phyloP scores from a whole-genome alignment of 1,284 basidiomycete genomes.

The Ustilago vetiveriae region DNA sequence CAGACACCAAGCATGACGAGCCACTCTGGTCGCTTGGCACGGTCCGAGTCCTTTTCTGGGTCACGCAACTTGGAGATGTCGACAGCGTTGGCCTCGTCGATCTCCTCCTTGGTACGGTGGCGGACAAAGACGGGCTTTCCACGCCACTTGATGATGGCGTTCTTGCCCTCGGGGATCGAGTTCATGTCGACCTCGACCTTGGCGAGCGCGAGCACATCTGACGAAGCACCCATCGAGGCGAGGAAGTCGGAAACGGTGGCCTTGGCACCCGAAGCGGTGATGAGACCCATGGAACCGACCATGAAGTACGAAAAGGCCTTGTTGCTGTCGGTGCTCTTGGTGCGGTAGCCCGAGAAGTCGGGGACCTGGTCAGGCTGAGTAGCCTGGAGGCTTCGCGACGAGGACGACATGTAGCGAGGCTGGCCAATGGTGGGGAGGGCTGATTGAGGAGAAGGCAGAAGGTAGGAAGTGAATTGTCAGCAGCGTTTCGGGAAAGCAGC shows the following conservation, averaged over 20 bases:
- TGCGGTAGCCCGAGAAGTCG: constrained; percentile 85
- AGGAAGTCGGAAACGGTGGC: constrained; percentile 94
- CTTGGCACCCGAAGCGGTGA: constrained; percentile 93
- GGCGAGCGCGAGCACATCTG: constrained; percentile 95
- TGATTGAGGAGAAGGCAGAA: constrained; percentile 5
- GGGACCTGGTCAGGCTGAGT: constrained; percentile 74
- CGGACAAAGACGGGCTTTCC: constrained; percentile 99
- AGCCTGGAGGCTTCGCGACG: constrained; percentile 52
- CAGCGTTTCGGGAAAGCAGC: no score
- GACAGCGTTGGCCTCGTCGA: constrained; percentile 86
- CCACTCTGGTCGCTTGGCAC: constrained; percentile 97
- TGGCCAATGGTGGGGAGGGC: constrained; percentile 46
- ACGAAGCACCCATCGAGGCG: constrained; percentile 93
- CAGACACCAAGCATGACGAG: constrained; percentile 75
- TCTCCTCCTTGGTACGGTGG: constrained; percentile 90
- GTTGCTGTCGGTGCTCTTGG: constrained; percentile 76
- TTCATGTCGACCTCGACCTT: constrained; percentile 95
- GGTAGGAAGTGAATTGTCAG: not conserved
- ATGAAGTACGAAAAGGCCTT: constrained; percentile 94
- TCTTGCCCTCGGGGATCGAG: constrained; percentile 93
- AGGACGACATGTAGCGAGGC: constrained; percentile 61
- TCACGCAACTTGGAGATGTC: constrained; percentile 91
- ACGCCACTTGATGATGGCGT: constrained; percentile 76
- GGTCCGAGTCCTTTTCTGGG: constrained; percentile 86
- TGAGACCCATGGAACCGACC: constrained; percentile 93